These are phyloP conservation scores for Tuber melanosporum DNA, from an alignment of 495 filamentous ascomycete species.

Conservation along the genomic window DNA sequence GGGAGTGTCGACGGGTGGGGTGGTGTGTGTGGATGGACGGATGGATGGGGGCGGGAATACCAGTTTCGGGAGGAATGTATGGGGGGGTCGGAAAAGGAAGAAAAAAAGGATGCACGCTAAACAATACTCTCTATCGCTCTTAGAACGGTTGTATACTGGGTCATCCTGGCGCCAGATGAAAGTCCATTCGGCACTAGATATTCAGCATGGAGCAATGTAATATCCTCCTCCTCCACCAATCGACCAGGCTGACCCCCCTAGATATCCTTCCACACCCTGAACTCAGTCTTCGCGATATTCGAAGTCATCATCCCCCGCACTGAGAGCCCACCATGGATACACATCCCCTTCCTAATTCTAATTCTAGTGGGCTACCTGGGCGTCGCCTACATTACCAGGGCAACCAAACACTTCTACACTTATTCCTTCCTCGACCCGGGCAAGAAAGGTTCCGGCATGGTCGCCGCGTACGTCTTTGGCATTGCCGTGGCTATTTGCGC, in stretches of 20 bases:
- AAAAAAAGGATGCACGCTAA: background rate
- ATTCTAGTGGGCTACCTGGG: slow-evolving; percentile 64
- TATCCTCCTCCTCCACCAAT: slow-evolving; percentile 19
- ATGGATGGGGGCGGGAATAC: background rate
- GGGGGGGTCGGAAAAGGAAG: background rate
- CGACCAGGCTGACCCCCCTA: slow-evolving; percentile 31
- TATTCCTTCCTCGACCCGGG: slow-evolving; percentile 67
- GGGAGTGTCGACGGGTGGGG: background rate
- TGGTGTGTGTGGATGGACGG: background rate
- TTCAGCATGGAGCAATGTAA: slow-evolving; percentile 60
- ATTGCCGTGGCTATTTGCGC: slow-evolving; percentile 60
- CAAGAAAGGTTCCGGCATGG: slow-evolving; percentile 41
- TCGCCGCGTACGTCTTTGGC: slow-evolving; percentile 56
- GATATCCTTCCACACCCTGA: slow-evolving; percentile 68
- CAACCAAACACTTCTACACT: slow-evolving; percentile 63
- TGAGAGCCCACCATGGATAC: slow-evolving; percentile 52
- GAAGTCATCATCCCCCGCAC: slow-evolving; percentile 64
- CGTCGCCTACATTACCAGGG: slow-evolving; percentile 66
- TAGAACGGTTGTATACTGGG: slow-evolving; percentile 58
- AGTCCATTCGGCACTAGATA: slow-evolving; percentile 51
- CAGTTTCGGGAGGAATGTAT: background rate
- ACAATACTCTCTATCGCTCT: background rate
- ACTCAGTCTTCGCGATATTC: slow-evolving; percentile 62
- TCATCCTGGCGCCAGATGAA: slow-evolving; percentile 48
- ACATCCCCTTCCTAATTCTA: slow-evolving; percentile 54